Evolutionary conservation across 768 basidiomycete species (phyloP).

Genomic region (Russula emetica): DNA sequence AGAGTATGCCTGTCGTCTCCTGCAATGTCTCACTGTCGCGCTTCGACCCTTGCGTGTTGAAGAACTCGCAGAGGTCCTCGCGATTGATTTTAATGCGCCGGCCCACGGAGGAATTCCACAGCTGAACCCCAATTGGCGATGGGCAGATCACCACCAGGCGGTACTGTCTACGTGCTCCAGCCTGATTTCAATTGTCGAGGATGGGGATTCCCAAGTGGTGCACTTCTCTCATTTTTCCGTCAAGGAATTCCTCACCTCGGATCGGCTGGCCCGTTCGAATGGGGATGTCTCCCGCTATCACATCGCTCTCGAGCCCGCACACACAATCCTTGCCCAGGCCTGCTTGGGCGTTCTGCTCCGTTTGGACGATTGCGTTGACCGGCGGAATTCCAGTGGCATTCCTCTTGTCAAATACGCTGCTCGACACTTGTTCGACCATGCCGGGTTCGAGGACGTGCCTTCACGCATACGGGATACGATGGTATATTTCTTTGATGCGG

Average conservation of each 20-base stretch:
- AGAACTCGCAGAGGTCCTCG: slow-evolving; percentile 15
- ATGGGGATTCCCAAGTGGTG: background rate
- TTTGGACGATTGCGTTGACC: background rate
- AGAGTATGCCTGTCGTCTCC: slow-evolving; percentile 8
- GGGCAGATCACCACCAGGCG: background rate
- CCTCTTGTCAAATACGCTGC: slow-evolving; percentile 1
- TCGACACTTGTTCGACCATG: slow-evolving; percentile 6
- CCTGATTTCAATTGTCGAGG: background rate
- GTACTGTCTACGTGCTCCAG: slow-evolving; percentile 13
- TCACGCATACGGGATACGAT: background rate
- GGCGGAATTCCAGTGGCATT: background rate
- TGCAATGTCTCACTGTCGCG: slow-evolving; percentile 13
- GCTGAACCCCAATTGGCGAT: slow-evolving; percentile 2
- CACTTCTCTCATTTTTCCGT: slow-evolving; percentile 18
- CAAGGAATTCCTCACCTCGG: slow-evolving; percentile 11
- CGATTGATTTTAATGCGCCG: slow-evolving; percentile 10
- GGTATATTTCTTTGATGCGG: background rate
- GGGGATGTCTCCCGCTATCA: background rate
- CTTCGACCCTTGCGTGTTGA: background rate
- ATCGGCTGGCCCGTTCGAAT: background rate
- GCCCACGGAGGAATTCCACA: background rate
- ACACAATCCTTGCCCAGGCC: slow-evolving; percentile 9
- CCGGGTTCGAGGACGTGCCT: background rate
- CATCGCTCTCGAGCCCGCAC: slow-evolving; percentile 1
- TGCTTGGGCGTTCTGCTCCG: slow-evolving; percentile 2